Evolutionary conservation across 2,329 filamentous ascomycete species (phyloP), one percentile per base, ranked within the genome.

Genomic region (Colletotrichum sp.): DNA sequence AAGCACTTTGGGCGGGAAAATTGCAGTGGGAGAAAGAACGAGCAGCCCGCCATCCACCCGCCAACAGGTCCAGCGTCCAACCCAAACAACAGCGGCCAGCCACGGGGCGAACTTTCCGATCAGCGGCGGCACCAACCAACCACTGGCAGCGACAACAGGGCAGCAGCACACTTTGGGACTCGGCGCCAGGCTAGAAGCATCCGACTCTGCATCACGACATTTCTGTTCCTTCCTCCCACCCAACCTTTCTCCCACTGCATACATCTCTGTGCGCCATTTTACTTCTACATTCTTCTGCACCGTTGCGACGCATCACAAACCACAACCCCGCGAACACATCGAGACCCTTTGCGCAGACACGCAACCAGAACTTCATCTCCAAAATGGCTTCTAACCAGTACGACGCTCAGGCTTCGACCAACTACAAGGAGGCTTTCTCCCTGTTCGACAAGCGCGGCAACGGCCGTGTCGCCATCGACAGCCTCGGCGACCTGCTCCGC

Each of bases 351-450:
- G 65, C 59, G 26, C 68, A 67, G n/a, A 72, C 49, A 63, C 28
- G 30, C 10, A 34, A n/a, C 36, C 52, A 55, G 24, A 18, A 9
- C 24, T 30, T 16, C 30, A 2, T 7, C 21, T 44, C 69, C 57
- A 83, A 69, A 78, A 90, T 89, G 88, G 80, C 87, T 81, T 88
- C 89, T 90, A 90, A 90, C 83, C 83, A 88, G 77, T 88, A 84
- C 81, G 89, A 90, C 78, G 82, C 86, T 63, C 91, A 93, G 92
- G 92, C 92, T 86, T 93, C 91, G 78, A 99, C 96, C 89, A 99
- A 99, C 94, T 99, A 99, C 95, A 99, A 99, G 91, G 97, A 99
- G 93, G 97, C 97, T 81, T 99, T 99, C 88, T 96, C 96, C 82
- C 95, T 99, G 86, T 99, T 99, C 90, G 97, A 99, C 91, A 99